phyloP scores from a whole-genome alignment of 2,329 filamentous ascomycete genomes.

The Penicillium rolfsii region DNA sequence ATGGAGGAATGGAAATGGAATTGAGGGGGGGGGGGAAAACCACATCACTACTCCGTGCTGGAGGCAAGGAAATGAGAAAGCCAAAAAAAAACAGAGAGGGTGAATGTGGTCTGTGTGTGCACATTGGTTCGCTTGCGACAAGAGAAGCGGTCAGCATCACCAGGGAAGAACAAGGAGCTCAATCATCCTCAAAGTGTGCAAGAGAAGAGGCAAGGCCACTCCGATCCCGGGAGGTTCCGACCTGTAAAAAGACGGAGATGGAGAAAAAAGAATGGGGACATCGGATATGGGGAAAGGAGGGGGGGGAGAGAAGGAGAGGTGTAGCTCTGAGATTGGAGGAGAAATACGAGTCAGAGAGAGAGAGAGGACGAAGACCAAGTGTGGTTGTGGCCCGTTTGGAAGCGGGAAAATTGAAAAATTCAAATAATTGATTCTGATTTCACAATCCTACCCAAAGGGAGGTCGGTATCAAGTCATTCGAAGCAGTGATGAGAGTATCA shows the following conservation, averaged over 20 bases:
- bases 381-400: background rate
- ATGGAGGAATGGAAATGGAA: background rate
- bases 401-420: background rate
- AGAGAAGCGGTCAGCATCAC: slow-evolving; percentile 11
- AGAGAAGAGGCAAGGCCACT: background rate
- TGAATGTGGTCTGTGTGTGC: slow-evolving; percentile 7
- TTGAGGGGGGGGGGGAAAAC: too few species aligned
- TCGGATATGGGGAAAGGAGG: background rate
- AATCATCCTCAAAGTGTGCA: background rate
- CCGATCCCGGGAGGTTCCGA: slow-evolving; percentile 9
- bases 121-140: slow-evolving; percentile 4
- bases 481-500: background rate
- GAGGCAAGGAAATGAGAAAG: background rate
- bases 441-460: too few species aligned
- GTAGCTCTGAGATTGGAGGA: background rate
- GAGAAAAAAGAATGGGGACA: background rate
- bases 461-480: too few species aligned
- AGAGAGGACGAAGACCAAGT: background rate
- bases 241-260: background rate
- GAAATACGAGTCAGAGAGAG: background rate
- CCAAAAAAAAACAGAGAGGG: background rate
- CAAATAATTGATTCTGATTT: background rate
- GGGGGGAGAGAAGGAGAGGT: background rate
- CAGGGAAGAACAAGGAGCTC: background rate
- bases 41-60: too few species aligned